Conservation (phyloP, 176 grass and related monocot species). For the bread wheat (Triticum aestivum) region IWGSC_CS_RefSeq_v2.1 NC_057809.1:143344881-143345380, state of each 20-base stretch:
- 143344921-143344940: no score
- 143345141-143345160: conserved; percentile 64
- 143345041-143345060: neutral
- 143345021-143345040: neutral
- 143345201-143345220: no score
- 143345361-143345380: conserved; percentile 60
- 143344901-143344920: no score
- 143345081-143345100: neutral
- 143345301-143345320: neutral
- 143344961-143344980: no score
- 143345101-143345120: neutral
- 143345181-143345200: no score
- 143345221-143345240: no score
- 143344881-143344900: neutral
- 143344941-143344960: no score
- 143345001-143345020: conserved; percentile 4
- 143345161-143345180: conserved; percentile 57
- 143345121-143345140: conserved; percentile 23
- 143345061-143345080: neutral
- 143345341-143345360: conserved; percentile 59
- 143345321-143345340: conserved; percentile 42
- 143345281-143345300: neutral
- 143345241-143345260: neutral
- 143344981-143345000: conserved; percentile 5
- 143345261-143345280: conserved; percentile 32